Conservation (phyloP, 768 basidiomycete species). For the Macrolepiota albuminosa region DNA sequence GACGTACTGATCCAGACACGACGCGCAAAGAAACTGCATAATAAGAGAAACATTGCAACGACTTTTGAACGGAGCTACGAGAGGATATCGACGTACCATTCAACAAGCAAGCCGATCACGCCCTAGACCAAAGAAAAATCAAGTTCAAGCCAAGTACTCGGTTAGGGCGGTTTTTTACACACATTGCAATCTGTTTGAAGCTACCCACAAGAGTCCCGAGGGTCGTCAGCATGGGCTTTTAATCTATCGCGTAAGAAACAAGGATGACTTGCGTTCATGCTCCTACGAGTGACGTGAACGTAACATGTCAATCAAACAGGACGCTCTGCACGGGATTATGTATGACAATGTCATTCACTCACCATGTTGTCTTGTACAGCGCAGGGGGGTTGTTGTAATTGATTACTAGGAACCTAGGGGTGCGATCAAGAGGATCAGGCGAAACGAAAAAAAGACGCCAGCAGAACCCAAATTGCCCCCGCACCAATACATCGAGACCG, state of each 20-base stretch:
- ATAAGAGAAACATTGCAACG: no score
- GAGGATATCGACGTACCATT: constrained; percentile 28
- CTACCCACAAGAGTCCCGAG: constrained; percentile 17
- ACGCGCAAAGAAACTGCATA: constrained; percentile 44
- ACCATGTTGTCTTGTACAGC: constrained; percentile 38
- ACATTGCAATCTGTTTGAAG: constrained; percentile 50
- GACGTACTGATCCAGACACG: constrained; percentile 45
- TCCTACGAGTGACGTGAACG: constrained; percentile 23
- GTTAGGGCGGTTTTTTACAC: constrained; percentile 5
- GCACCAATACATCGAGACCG: constrained; percentile 42
- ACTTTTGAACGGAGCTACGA: not conserved
- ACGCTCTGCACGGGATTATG: no score
- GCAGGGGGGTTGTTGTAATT: constrained; percentile 35
- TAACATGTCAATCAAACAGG: not conserved
- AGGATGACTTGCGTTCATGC: constrained; percentile 32
- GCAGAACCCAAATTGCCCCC: no score
- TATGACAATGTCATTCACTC: not conserved
- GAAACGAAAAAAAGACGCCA: no score
- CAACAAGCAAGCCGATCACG: constrained; percentile 44
- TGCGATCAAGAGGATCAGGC: no score
- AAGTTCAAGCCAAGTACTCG: no score
- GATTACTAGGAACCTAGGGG: constrained; percentile 38
- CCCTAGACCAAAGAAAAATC: constrained; percentile 24
- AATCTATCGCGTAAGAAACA: no score
- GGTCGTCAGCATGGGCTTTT: no score